These are phyloP conservation scores for Filosporella fistucella DNA, from an alignment of 495 filamentous ascomycete genomes.

Conservation along the genomic window DNA sequence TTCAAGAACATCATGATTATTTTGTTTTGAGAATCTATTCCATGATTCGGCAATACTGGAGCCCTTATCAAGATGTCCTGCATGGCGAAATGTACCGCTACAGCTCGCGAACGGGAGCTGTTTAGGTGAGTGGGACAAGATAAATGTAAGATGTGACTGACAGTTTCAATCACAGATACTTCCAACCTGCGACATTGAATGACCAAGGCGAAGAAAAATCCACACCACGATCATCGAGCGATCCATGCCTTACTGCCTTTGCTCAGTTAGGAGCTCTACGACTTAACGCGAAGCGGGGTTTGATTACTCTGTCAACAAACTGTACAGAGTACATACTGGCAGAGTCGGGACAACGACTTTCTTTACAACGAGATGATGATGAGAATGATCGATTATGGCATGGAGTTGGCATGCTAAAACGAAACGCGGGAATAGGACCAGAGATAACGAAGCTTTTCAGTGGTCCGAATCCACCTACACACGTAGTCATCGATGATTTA, in stretches of 20 bases:
- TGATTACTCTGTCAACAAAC: slow-evolving; percentile 36
- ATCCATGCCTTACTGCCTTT: slow-evolving; percentile 39
- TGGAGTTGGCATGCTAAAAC: slow-evolving; percentile 16
- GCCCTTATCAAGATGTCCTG: slow-evolving; percentile 3
- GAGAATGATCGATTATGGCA: slow-evolving; percentile 21
- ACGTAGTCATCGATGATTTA: slow-evolving; percentile 30
- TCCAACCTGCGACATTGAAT: slow-evolving; percentile 13
- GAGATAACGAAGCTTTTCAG: slow-evolving; percentile 19
- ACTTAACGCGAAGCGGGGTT: slow-evolving; percentile 30
- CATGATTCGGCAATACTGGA: not conserved
- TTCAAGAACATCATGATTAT: no score
- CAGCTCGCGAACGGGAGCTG: slow-evolving; percentile 19
- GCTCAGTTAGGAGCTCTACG: slow-evolving; percentile 37
- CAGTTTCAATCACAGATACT: slow-evolving; percentile 11
- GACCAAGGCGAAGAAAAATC: not conserved
- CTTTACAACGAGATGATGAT: slow-evolving; percentile 22
- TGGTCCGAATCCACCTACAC: slow-evolving; percentile 19
- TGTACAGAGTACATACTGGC: slow-evolving; percentile 34
- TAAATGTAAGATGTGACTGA: not conserved
- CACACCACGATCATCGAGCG: slow-evolving; percentile 16
- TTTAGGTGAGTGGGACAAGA: slow-evolving; percentile 9
- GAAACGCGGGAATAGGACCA: slow-evolving; percentile 20
- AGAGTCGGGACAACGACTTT: slow-evolving; percentile 28
- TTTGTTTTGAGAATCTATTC: not conserved
- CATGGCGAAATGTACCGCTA: slow-evolving; percentile 1